A percentile compares a stretch with the other conserved stretches of the same genome.
These are phyloP conservation scores for Schizosaccharomyces japonicus DNA, from an alignment of 805 yeast species.

Conservation along the genomic window DNA sequence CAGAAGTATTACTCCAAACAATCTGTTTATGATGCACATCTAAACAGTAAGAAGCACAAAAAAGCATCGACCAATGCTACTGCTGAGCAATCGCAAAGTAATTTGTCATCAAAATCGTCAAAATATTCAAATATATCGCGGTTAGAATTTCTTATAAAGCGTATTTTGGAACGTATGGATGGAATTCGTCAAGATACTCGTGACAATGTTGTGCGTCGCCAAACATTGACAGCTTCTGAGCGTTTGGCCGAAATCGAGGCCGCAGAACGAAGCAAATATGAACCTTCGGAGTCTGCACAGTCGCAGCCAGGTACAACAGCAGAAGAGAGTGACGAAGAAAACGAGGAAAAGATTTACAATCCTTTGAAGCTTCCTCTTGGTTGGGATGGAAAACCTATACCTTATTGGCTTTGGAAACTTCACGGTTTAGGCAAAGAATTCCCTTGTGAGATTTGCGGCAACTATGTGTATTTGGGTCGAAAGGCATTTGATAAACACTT, in stretches of 20 bases:
- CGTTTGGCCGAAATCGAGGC: slow-evolving; percentile 30
- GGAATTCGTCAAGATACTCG: slow-evolving; percentile 27
- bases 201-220: slow-evolving; percentile 37
- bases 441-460: slow-evolving; percentile 72
- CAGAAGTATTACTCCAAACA: slow-evolving; percentile 35
- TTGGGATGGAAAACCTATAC: slow-evolving; percentile 76
- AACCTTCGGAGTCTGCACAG: slow-evolving; percentile 10
- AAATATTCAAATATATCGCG: slow-evolving; percentile 13
- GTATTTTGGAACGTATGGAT: slow-evolving; percentile 19
- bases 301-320: slow-evolving; percentile 7
- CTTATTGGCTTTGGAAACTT: slow-evolving; percentile 74
- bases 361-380: slow-evolving; percentile 54
- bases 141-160: slow-evolving; percentile 21
- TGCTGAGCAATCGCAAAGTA: neutral
- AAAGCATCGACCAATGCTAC: slow-evolving; percentile 20
- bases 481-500: slow-evolving; percentile 53
- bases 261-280: slow-evolving; percentile 12
- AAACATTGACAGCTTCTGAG: slow-evolving; percentile 50
- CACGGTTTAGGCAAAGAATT: slow-evolving; percentile 59
- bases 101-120: neutral
- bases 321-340: slow-evolving; percentile 17
- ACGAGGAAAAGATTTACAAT: slow-evolving; percentile 17
- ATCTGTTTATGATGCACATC: slow-evolving; percentile 45
- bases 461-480: slow-evolving; percentile 47
- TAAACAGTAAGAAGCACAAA: slow-evolving; percentile 50